Base-by-base conservation (phyloP, 2,329 filamentous ascomycete species). In the Dothistroma septosporum region DNA sequence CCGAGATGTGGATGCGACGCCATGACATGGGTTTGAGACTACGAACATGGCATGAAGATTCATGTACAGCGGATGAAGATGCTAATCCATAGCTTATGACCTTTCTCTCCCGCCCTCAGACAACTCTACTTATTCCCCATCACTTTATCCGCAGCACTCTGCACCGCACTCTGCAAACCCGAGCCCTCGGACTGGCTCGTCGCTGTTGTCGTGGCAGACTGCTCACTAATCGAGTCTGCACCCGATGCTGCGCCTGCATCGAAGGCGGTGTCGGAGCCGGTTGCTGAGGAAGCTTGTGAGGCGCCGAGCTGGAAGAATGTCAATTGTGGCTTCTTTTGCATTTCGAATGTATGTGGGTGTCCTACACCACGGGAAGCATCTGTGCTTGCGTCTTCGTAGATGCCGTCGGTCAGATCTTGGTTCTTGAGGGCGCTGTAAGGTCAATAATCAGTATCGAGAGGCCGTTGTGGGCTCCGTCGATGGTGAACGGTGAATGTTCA, bases 391-490 rank as follows among this genome's bases (percentile, higher is more conserved):
- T 56, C 35, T 32, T 56, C 54, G 37, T 47, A 56, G 21, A 48
- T 48, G 6, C 41, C 54, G 16, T 56, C 54, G 8, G 54, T 46
- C 9, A 56, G 41, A 41, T 56, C 54, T 48, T 56, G 54, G 24
- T 21, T 46, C 41, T 56, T 56, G 4, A 46, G 16, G 21, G 53
- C 35, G 21, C 53, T 55, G 53, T 14, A 8, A 49, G 41, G 35
- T 37, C 5, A 12, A 1, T 16, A 1, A 16, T 37, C 35, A 37
- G 35, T 37, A 8, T 37, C 35, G 35, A 16, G 3, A 12, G 16
- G 11, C 11, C 9, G 8, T 12, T 37, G 11, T 37, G 35, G 16
- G 19, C n/a, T 44, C 16, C 2, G 8, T 19, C 14, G 16, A 16
- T 44, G 11, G 41, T 16, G 14, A 37, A 19, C 24, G 47, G 12